Evolutionary conservation across 306 rosid species (phyloP), one percentile per base, ranked within the genome.

Genomic region (Trifolium subterraneum): DNA sequence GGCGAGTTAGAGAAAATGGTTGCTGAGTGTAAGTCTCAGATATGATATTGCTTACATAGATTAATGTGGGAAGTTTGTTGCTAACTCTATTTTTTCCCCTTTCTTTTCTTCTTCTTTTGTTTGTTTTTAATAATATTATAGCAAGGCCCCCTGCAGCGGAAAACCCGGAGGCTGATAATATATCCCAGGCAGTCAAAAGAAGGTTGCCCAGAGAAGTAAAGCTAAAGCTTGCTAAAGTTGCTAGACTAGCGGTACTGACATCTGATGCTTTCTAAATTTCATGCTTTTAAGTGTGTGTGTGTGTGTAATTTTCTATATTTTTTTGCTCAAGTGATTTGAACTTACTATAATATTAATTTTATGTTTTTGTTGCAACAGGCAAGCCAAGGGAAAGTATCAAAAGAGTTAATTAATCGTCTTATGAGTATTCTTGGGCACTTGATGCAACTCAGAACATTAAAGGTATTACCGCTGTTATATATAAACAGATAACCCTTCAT

Each of bases 131-230:
- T 59, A 67, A 79, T 69, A 51, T 84, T 82, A 62, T 93, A 94
- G 99, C 96, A 31, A 92, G 99, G 80, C 99, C 99, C 68, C 99
- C 97, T 51, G 86, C 87, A 36, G 75, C 68, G 73, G 98, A 91
- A 72, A 93, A 87, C 80, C 91, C 78, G 63, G 99, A 94, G 73
- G 92, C 87, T 42, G 99, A 93, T 80, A 73, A 74, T 80, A 41
- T 87, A 68, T 64, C 93, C 61, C 97, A 87, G 82, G 91, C 94
- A 75, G 76, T 92, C 75, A 94, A 94, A 86, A 88, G 97, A 86
- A 94, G 99, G 84, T 80, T 94, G 84, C 99, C 99, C 22, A 90
- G 97, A 84, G 99, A 94, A 82, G 80, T 94, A 84, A 94, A 94
- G 88, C 79, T 87, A 79, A 94, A 88, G 87, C 99, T 94, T 84